Evolutionary conservation across 352 stramenopile species (phyloP), one percentile per base, ranked within the genome.

Genomic region (Saprolegnia diclina): DNA sequence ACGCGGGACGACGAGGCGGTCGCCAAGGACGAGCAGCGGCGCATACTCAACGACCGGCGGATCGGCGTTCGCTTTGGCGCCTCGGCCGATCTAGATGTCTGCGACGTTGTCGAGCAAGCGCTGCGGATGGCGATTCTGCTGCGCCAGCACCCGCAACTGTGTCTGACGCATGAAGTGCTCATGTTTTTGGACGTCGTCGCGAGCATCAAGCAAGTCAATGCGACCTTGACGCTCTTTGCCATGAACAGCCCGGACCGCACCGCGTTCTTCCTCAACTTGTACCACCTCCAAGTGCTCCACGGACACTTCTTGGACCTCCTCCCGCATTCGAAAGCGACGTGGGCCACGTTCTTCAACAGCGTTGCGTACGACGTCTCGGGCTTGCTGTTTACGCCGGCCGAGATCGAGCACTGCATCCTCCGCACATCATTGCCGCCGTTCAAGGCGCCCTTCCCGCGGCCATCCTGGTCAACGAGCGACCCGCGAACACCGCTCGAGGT

Each of bases 341-440:
- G 81, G 81, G 74, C 71, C 18, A 77, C 76, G 38, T 89, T 89
- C 52, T 89, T 86, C 76, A 87, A 87, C 26, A 76, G 75, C 16
- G 73, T 76, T 22, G 80, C 67, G 56, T 87, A 87, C 71, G 76
- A 76, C 29, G 57, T 89, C 4, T 77, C 78, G 21, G 79, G 78
- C 0, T 38, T 83, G 22, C 42, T 71, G 24, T 77, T 87, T 10
- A 82, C 81, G 3, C 74, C 85, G 19, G 79, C 79, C 0, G 81
- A 89, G 64, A 79, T 89, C 35, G 78, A 89, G 59, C 79, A 87
- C 69, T 72, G 73, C 29, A 55, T 89, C 2, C 57, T 89, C 13
- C 79, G 81, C 0, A 76, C 77, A 0, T 64, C 80, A 6, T 83
- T 84, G 72, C 55, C 74, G 1, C 32, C 76, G 19, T 42, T 83